A percentile compares a stretch with the other conserved stretches of the same genome.
phyloP scores from a whole-genome alignment of 140 eudicot genomes.

The Oenanthe javanica region DNA sequence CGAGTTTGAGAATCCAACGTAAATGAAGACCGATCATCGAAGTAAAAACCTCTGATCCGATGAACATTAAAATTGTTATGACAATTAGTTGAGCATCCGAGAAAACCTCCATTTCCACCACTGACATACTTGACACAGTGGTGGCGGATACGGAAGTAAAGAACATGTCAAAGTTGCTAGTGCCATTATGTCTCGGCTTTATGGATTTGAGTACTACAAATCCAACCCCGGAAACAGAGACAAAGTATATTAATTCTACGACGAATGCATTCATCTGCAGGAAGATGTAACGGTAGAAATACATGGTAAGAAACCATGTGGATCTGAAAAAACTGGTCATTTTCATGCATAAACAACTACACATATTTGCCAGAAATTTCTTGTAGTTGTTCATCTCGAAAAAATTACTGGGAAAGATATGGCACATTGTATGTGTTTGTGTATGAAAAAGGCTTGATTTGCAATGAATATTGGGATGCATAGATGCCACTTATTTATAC shows the following conservation, averaged over 20 bases:
- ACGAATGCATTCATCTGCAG: constrained; percentile 1
- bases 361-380: not conserved
- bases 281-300: constrained; percentile 3
- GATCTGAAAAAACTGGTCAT: not conserved
- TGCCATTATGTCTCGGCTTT: constrained; percentile 22
- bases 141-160: constrained; percentile 57
- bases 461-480: not conserved
- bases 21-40: constrained; percentile 50
- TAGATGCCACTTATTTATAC: not conserved
- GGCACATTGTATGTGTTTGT: too few species aligned
- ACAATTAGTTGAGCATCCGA: constrained; percentile 51
- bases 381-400: not conserved
- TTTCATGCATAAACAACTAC: not conserved
- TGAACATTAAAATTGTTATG: constrained; percentile 44
- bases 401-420: not conserved
- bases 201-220: constrained; percentile 7
- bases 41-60: constrained; percentile 57
- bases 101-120: constrained; percentile 70
- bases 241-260: not conserved
- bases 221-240: not conserved
- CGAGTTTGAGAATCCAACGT: constrained; percentile 13
- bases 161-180: constrained; percentile 42
- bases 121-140: constrained; percentile 82
- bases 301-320: not conserved
- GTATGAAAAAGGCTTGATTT: too few species aligned